A percentile compares a stretch with the other conserved stretches of the same genome.
These are phyloP conservation scores for Pestalotiopsis sp. DNA, from an alignment of 2,329 filamentous ascomycete genomes.

Conservation along the genomic window DNA sequence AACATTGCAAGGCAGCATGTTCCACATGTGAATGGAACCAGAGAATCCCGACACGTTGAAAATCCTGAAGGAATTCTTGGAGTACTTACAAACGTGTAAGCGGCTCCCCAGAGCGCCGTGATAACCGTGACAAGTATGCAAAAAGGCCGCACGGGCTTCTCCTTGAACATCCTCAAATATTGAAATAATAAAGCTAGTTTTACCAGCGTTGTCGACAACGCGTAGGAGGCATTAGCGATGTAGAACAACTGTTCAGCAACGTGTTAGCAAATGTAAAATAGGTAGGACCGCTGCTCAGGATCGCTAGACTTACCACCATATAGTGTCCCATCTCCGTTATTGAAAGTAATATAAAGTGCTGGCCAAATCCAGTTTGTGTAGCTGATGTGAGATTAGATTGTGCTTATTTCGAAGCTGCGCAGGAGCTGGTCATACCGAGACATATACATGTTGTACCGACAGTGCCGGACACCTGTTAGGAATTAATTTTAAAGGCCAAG, in stretches of 20 bases:
- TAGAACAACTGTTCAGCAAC: constrained; percentile 24
- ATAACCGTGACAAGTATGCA: constrained; percentile 23
- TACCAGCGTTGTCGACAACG: constrained; percentile 26
- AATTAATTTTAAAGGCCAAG: not conserved
- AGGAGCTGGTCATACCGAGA: not conserved
- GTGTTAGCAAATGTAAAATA: not conserved
- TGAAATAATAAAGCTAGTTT: constrained; percentile 32
- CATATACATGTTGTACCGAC: constrained; percentile 7
- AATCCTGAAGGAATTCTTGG: not conserved
- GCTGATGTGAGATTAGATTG: constrained; percentile 8
- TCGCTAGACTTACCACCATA: constrained; percentile 19
- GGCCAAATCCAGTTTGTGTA: constrained; percentile 21
- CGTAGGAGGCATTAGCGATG: constrained; percentile 25
- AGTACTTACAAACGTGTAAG: constrained; percentile 21
- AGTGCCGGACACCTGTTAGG: constrained; percentile 1
- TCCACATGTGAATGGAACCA: not conserved
- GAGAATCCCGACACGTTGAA: no score
- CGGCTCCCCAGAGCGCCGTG: constrained; percentile 24
- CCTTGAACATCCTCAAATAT: constrained; percentile 27
- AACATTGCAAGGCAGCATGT: not conserved
- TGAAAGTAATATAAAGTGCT: constrained; percentile 21
- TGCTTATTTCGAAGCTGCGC: constrained; percentile 7
- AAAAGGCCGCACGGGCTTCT: constrained; percentile 15
- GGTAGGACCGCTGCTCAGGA: not conserved
- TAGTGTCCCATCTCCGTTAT: constrained; percentile 15